Conservation (phyloP, 176 grass and related monocot genomes). For the Cenchrus purpureus region DNA sequence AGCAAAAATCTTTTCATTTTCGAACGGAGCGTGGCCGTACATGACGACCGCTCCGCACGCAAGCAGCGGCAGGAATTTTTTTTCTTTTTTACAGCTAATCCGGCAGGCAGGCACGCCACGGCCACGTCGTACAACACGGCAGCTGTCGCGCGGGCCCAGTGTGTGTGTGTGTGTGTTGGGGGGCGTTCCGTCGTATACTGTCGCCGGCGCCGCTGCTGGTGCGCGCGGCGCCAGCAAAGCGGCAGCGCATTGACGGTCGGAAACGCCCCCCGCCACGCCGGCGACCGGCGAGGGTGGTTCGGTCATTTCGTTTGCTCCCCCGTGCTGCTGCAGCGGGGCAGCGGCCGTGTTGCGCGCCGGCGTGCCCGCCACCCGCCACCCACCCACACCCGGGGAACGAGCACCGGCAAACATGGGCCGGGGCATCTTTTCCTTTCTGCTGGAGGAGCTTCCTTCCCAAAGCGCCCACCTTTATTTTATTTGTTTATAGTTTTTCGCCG, state of each 20-base stretch:
- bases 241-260: neutral
- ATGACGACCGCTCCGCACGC: neutral
- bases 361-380: neutral
- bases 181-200: slow-evolving; percentile 44
- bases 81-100: neutral
- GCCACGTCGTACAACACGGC: neutral
- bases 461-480: too few relatives aligned
- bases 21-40: neutral
- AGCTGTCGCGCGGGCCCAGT: neutral
- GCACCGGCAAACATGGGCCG: slow-evolving; percentile 28
- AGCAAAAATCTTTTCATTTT: neutral
- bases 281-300: neutral
- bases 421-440: neutral
- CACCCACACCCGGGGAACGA: neutral
- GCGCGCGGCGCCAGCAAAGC: neutral
- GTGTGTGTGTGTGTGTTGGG: too few relatives aligned
- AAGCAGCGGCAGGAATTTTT: neutral
- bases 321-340: neutral
- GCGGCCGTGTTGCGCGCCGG: neutral
- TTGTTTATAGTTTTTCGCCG: neutral
- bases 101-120: neutral
- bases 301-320: neutral
- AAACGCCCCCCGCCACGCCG: neutral
- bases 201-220: too few relatives aligned
- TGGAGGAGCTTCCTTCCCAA: too few relatives aligned